Base-by-base conservation (phyloP, 805 yeast species). In the Candida palmyrensis region DNA sequence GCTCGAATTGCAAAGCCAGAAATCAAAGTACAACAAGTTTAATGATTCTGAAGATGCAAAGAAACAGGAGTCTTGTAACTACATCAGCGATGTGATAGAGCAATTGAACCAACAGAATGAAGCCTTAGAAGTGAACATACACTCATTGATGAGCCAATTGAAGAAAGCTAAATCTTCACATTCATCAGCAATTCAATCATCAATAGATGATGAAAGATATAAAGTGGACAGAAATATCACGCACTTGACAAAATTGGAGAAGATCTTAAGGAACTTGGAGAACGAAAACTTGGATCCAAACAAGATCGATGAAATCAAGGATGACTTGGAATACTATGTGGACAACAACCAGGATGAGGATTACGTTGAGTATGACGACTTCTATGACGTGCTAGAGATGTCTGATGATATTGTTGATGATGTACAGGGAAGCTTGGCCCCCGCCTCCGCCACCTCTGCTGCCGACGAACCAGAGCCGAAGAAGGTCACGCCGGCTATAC, bases 321-420 rank as follows among this genome's bases (percentile, higher is more conserved):
- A 90, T 33, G 97, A 90, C 55, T 83, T 90, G 54, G 84, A 76
- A 45, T 90, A 92, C 62, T 89, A 86, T 56, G 92, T 92, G 19
- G 97, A 92, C 46, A 83, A 87, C 21, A 90, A 90, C 52, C 92
- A 83, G 57, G 96, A 88, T 36, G 89, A 79, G 4, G 96, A 89
- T 49, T 90, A 88, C 55, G 82, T 89, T 21, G 97, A 88, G 51
- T 95, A 90, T 57, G 96, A 89, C 47, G 88, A 86, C 10, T 75
- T 90, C 40, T 92, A 90, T 58, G 97, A 92, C 45, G 86, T 79
- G 39, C 71, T 92, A 46, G 88, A 81, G 27, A 72, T 88, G 27
- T 79, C 71, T 38, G 81, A 77, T 20, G 61, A 52, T 15, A 50
- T 45, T 27, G 41, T 47, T 27, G 34, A 31, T 23, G 61, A 54